Conservation (phyloP, 2,329 filamentous ascomycete genomes). For the Calonectria naviculata region DNA sequence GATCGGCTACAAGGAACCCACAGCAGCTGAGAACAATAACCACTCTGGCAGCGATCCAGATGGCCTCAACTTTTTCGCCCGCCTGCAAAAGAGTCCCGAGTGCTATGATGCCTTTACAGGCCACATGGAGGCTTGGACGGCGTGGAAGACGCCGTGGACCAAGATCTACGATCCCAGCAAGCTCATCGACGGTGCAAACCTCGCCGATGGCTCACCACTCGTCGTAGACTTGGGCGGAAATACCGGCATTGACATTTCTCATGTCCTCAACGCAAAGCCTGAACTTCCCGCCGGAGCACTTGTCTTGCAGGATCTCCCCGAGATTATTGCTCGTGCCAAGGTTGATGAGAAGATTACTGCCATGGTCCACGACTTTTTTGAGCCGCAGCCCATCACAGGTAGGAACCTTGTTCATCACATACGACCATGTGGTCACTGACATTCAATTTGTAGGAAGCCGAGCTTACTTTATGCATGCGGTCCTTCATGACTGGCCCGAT, state of each 20-base stretch:
- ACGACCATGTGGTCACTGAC: neutral
- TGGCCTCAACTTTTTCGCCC: slow-evolving; percentile 27
- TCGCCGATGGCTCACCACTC: slow-evolving; percentile 9
- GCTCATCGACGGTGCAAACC: slow-evolving; percentile 18
- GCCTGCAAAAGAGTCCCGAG: slow-evolving; percentile 29
- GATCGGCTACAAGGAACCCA: slow-evolving; percentile 24
- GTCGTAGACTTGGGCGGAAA: slow-evolving; percentile 33
- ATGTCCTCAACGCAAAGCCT: slow-evolving; percentile 10
- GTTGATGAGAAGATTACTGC: slow-evolving; percentile 24
- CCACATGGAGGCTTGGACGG: slow-evolving; percentile 32
- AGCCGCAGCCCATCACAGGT: slow-evolving; percentile 25
- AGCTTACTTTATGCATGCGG: slow-evolving; percentile 58
- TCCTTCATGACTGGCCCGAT: slow-evolving; percentile 63
- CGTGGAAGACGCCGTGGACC: slow-evolving; percentile 34
- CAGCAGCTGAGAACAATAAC: slow-evolving; percentile 19
- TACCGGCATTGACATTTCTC: slow-evolving; percentile 29
- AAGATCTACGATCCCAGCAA: slow-evolving; percentile 28
- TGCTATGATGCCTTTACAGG: slow-evolving; percentile 29
- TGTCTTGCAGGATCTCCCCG: slow-evolving; percentile 28
- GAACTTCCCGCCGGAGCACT: slow-evolving; percentile 19
- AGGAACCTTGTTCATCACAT: neutral
- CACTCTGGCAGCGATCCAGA: slow-evolving; percentile 21
- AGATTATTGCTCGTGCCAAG: slow-evolving; percentile 20
- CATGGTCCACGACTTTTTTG: slow-evolving; percentile 31
- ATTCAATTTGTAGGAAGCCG: slow-evolving; percentile 39